Evolutionary conservation across 2,329 filamentous ascomycete genomes (phyloP).

Genomic region (Claviceps paspali): DNA sequence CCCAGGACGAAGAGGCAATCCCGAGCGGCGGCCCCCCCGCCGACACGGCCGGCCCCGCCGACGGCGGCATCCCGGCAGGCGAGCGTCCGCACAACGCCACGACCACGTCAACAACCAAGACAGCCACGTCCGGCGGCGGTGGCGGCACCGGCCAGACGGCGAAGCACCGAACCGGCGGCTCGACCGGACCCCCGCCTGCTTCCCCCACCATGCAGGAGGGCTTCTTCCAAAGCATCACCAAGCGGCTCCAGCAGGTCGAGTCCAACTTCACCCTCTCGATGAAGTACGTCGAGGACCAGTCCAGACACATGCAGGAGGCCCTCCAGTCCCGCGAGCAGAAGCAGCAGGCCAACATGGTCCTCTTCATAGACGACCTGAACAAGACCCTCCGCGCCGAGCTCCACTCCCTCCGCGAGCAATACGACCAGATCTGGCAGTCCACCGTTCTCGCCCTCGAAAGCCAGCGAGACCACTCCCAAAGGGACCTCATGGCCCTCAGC

Average conservation of each 20-base stretch:
- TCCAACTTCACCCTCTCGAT: conserved; percentile 83
- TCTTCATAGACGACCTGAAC: conserved; percentile 76
- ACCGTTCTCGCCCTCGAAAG: conserved; percentile 84
- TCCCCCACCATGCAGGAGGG: conserved; percentile 86
- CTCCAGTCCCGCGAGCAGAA: conserved; percentile 76
- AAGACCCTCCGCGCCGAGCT: conserved; percentile 72
- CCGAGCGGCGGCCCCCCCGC: neutral
- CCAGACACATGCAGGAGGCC: conserved; percentile 73
- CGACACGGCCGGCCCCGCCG: neutral
- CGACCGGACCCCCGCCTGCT: conserved; percentile 13
- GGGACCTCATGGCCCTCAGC: conserved; percentile 70
- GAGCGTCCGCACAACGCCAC: conserved; percentile 5
- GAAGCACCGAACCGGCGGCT: conserved; percentile 16
- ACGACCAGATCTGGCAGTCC: conserved; percentile 93
- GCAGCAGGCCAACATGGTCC: conserved; percentile 68
- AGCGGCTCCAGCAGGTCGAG: conserved; percentile 80
- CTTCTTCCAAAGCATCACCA: conserved; percentile 94
- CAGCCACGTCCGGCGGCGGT: conserved; percentile 6
- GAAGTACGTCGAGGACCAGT: conserved; percentile 95
- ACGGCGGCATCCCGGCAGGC: neutral
- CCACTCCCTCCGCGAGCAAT: conserved; percentile 63
- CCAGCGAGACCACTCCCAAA: conserved; percentile 70
- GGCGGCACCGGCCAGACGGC: conserved; percentile 6
- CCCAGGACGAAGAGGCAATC: neutral
- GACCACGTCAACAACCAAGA: conserved; percentile 1